Evolutionary conservation across 179 eudicot species (phyloP), one percentile per base, ranked within the genome.

Genomic region (Beta lomatogona): DNA sequence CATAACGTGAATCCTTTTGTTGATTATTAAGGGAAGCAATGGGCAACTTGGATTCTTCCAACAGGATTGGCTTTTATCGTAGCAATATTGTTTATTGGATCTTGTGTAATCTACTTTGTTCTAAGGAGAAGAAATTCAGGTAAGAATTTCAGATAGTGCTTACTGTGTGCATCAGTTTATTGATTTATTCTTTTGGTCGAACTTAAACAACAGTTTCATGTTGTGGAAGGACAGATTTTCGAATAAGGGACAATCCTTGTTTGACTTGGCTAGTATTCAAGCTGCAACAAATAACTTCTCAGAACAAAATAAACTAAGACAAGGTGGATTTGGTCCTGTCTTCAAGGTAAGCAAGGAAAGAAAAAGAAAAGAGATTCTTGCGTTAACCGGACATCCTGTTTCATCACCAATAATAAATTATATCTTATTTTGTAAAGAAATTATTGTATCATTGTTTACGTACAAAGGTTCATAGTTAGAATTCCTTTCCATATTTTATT

Each of bases 221-320:
- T 7, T 9, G 13, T 70, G 54, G 18, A 22, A 28, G 25, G n/a
- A 44, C 0, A 70, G 9, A 31, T 9, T 70, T 70, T 45, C 73
- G 28, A 3, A 25, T 6, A 46, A 70, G n/a, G 46, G 82, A 83
- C 52, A 58, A 77, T 8, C 36, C 80, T 10, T 74, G 71, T 71
- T 74, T 25, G 80, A 79, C 63, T 79, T 79, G 48, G 52, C 45
- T 22, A 31, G 25, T 15, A 74, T 83, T 12, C 48, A 68, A 50
- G 60, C 48, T n/a, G 85, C 85, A 15, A 83, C 85, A 31, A 68
- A 79, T 12, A 79, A 83, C 57, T 83, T 83, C 73, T 83, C 83
- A 13, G 82, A 61, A 8, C 64, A 41, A 21, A 76, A 61, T 0
- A 61, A 75, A 65, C 77, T 83, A 13, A 67, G 77, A 6, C n/a